Conservation (phyloP, 208 protist species). For the Tritrichomonas musculus region DNA sequence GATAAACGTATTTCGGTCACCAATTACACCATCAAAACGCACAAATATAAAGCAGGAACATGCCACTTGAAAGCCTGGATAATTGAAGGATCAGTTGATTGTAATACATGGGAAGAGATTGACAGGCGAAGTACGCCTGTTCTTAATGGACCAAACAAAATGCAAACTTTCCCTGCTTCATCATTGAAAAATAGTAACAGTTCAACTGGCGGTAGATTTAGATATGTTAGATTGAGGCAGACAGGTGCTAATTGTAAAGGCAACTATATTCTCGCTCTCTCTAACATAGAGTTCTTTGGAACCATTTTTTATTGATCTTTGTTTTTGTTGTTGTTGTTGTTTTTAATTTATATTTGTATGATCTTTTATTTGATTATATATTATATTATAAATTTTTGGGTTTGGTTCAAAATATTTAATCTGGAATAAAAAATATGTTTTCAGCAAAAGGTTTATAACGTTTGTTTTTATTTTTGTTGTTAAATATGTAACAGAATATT, state of each 20-base stretch:
- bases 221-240: not conserved
- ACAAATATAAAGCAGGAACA: not conserved
- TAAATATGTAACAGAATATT: no score
- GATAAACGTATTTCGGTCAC: not conserved
- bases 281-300: slow-evolving; percentile 24
- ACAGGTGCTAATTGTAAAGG: not conserved
- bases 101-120: not conserved
- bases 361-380: no score
- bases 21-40: not conserved
- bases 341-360: no score
- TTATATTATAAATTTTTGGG: no score
- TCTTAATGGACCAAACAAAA: slow-evolving; percentile 11
- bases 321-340: no score
- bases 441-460: no score
- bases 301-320: not conserved
- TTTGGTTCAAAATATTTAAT: no score
- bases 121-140: not conserved
- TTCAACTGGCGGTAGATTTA: not conserved
- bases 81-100: slow-evolving; percentile 9
- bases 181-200: no score
- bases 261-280: not conserved
- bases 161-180: not conserved
- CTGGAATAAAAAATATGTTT: no score
- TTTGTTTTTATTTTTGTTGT: no score
- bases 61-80: not conserved